Evolutionary conservation across 495 filamentous ascomycete genomes (phyloP).

Genomic region (Evansstolkia leycettana): DNA sequence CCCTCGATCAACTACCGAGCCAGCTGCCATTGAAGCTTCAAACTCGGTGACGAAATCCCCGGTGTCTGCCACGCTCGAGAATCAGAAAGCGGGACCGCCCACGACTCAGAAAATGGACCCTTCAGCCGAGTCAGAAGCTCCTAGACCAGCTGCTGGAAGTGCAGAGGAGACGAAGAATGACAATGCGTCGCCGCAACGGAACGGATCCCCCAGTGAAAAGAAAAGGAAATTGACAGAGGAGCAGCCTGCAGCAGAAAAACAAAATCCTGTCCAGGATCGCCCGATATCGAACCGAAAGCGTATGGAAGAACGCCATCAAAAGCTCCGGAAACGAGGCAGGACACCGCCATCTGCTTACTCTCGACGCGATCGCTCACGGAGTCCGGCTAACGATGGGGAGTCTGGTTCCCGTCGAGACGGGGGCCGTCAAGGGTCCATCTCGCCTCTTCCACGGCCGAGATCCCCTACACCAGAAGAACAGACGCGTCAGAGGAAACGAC

Average conservation of each 20-base stretch:
- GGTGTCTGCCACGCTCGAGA: background rate
- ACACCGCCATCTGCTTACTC: conserved; percentile 31
- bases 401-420: conserved; percentile 9
- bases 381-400: conserved; percentile 13
- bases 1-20: too few relatives aligned
- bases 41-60: background rate
- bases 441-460: conserved; percentile 21
- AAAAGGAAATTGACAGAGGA: conserved; percentile 18
- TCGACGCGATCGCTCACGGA: conserved; percentile 25
- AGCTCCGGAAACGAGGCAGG: conserved; percentile 22
- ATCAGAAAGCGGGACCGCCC: too few relatives aligned
- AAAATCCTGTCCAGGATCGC: conserved; percentile 11
- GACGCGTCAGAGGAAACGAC: conserved; percentile 69
- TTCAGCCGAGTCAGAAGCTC: conserved; percentile 2
- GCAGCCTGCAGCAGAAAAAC: conserved; percentile 5
- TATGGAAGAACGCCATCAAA: conserved; percentile 32
- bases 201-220: conserved; percentile 10
- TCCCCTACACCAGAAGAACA: conserved; percentile 29
- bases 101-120: background rate
- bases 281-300: conserved; percentile 28
- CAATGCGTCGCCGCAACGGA: conserved; percentile 1
- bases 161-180: background rate
- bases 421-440: conserved; percentile 21
- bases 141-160: background rate
- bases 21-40: too few relatives aligned